Conservation (phyloP, 2,329 filamentous ascomycete genomes). For the Epichloe bromicola region DNA sequence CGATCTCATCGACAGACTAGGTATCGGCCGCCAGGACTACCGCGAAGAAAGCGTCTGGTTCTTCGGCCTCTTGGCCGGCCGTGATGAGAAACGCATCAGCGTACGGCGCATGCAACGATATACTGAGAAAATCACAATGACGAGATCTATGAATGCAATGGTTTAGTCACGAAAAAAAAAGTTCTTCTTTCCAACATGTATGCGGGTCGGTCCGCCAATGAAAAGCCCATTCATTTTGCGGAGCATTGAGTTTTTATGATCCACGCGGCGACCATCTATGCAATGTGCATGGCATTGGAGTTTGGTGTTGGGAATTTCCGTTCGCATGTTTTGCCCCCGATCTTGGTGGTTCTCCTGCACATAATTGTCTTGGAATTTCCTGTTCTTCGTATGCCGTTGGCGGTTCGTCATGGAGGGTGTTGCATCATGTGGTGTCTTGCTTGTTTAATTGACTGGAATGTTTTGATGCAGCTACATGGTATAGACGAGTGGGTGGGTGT, state of each 20-base stretch:
- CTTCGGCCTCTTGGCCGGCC: slow-evolving; percentile 29
- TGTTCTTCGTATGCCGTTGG: too few relatives aligned
- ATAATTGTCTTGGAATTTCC: too few relatives aligned
- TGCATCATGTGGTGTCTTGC: background rate
- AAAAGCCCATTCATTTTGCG: too few relatives aligned
- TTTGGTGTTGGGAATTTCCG: too few relatives aligned
- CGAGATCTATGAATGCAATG: slow-evolving; percentile 15
- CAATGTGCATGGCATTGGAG: too few relatives aligned
- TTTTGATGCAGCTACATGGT: background rate
- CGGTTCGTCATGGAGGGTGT: background rate
- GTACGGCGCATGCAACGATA: slow-evolving; percentile 31
- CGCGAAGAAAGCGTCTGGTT: slow-evolving; percentile 39
- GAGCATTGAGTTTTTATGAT: too few relatives aligned
- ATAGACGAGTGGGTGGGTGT: background rate
- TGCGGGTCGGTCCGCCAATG: background rate
- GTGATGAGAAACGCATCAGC: slow-evolving; percentile 29
- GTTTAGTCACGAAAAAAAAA: background rate
- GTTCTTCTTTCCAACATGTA: background rate
- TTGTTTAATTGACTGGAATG: slow-evolving; percentile 1
- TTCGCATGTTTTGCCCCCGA: too few relatives aligned
- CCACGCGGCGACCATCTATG: too few relatives aligned
- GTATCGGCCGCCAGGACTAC: slow-evolving; percentile 32
- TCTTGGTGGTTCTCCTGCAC: too few relatives aligned
- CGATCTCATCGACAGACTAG: slow-evolving; percentile 57
- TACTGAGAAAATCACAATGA: slow-evolving; percentile 26